Conservation (phyloP, 768 basidiomycete genomes). For the Hysterangium stoloniferum region DNA sequence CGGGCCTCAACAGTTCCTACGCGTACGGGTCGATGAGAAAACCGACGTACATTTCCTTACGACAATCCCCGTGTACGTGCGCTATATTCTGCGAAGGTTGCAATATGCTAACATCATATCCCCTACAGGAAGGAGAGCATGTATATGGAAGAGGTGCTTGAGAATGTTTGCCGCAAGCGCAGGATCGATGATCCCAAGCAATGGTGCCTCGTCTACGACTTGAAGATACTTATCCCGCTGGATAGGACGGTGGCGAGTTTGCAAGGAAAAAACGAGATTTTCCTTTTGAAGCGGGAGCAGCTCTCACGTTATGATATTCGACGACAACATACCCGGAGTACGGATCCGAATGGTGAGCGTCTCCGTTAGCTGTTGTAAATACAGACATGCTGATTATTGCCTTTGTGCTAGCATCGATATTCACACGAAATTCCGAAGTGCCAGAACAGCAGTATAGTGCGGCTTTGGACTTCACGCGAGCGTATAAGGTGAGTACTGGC, state of each 20-base stretch:
- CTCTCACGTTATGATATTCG: slow-evolving; percentile 65
- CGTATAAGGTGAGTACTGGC: slow-evolving; percentile 62
- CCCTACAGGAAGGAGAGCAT: slow-evolving; percentile 71
- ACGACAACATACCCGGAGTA: slow-evolving; percentile 61
- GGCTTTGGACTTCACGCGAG: slow-evolving; percentile 70
- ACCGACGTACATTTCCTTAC: slow-evolving; percentile 84
- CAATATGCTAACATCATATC: not conserved
- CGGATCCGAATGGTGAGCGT: slow-evolving; percentile 80
- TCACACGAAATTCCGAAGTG: slow-evolving; percentile 79
- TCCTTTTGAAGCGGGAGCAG: slow-evolving; percentile 72
- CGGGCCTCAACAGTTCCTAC: slow-evolving; percentile 77
- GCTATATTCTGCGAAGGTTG: not conserved
- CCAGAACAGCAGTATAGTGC: slow-evolving; percentile 37
- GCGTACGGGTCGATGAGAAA: slow-evolving; percentile 72
- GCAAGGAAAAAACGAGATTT: slow-evolving; percentile 77
- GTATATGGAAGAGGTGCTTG: slow-evolving; percentile 96
- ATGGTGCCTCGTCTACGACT: slow-evolving; percentile 68
- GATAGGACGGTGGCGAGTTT: slow-evolving; percentile 96
- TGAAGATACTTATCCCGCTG: slow-evolving; percentile 75
- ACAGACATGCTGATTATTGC: not conserved
- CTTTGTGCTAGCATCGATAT: slow-evolving; percentile 67
- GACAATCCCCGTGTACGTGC: slow-evolving; percentile 83
- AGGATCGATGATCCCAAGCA: slow-evolving; percentile 63
- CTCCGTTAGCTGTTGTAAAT: not conserved
- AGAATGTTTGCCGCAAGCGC: slow-evolving; percentile 67